Evolutionary conservation across 176 grass and related monocot species (phyloP).

Genomic region (Bolboschoenus planiculmis): DNA sequence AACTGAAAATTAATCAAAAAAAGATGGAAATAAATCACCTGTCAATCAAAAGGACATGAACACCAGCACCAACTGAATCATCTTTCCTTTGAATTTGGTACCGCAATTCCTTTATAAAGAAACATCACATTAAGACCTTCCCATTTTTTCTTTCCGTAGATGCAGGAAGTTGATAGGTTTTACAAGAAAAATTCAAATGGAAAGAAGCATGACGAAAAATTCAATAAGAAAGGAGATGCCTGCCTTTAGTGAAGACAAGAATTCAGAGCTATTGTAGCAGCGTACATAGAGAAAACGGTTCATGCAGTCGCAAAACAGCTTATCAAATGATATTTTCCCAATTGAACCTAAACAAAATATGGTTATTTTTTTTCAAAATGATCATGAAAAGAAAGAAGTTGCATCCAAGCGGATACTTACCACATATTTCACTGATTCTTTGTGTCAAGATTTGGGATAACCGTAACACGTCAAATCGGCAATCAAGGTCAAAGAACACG

Average conservation of each 20-base stretch:
- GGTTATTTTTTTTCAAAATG: neutral
- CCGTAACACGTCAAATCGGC: conserved; percentile 75
- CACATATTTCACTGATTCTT: conserved; percentile 30
- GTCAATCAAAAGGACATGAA: conserved; percentile 85
- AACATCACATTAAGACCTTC: conserved; percentile 11
- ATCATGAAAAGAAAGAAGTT: neutral
- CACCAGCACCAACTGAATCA: conserved; percentile 33
- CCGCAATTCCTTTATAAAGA: conserved; percentile 45
- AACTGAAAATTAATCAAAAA: neutral
- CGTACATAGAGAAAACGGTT: conserved; percentile 66
- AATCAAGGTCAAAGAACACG: conserved; percentile 78
- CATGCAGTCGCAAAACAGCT: conserved; percentile 66
- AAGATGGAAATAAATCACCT: conserved; percentile 43
- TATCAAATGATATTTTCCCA: conserved; percentile 26
- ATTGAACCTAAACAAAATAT: conserved; percentile 36
- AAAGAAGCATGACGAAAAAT: neutral
- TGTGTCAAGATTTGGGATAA: conserved; percentile 56
- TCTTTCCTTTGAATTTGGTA: conserved; percentile 36
- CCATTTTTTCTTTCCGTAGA: neutral
- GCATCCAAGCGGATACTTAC: conserved; percentile 20
- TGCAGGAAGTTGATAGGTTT: neutral
- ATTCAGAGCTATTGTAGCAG: conserved; percentile 67
- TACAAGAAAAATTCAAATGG: neutral
- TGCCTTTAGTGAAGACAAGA: conserved; percentile 71
- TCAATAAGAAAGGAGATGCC: conserved; percentile 22